A percentile compares a stretch with the other conserved stretches of the same genome.
These are phyloP conservation scores for Rhodotorula sp. DNA, from an alignment of 1,284 basidiomycete species.

Conservation along the genomic window DNA sequence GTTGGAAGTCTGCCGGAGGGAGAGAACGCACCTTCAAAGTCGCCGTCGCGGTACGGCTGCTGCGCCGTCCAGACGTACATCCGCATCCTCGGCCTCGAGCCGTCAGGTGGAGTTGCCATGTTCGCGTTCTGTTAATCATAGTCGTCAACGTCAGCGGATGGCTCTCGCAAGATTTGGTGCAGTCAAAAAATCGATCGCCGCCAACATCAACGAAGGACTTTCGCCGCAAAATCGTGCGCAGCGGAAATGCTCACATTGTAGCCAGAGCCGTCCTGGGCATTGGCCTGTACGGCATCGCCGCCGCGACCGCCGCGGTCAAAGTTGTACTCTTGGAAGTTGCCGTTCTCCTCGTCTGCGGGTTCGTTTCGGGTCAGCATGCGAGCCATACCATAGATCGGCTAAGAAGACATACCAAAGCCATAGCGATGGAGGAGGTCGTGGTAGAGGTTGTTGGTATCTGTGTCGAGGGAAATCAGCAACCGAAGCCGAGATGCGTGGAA, in stretches of 20 bases:
- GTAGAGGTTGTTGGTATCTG: slow-evolving; percentile 69
- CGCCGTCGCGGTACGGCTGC: slow-evolving; percentile 86
- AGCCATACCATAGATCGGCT: not conserved
- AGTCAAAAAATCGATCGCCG: not conserved
- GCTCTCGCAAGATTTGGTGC: not conserved
- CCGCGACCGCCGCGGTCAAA: slow-evolving; percentile 83
- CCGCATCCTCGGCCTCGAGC: slow-evolving; percentile 61
- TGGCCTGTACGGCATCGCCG: slow-evolving; percentile 86
- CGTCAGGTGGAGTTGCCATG: slow-evolving; percentile 57
- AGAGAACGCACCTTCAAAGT: slow-evolving; percentile 62
- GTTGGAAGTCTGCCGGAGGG: not conserved
- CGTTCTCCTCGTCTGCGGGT: slow-evolving; percentile 64
- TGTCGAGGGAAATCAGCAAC: not conserved
- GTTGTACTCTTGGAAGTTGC: slow-evolving; percentile 93
- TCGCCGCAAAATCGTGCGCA: slow-evolving; percentile 41
- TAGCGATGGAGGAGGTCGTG: slow-evolving; percentile 57
- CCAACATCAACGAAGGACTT: slow-evolving; percentile 51
- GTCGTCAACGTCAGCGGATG: not conserved
- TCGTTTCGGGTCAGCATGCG: not conserved
- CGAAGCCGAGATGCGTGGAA: not conserved
- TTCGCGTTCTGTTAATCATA: too few species aligned
- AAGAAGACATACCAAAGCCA: slow-evolving; percentile 62
- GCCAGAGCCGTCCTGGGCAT: slow-evolving; percentile 90
- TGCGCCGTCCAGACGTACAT: slow-evolving; percentile 97
- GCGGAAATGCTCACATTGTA: slow-evolving; percentile 10